Evolutionary conservation across 2,329 filamentous ascomycete genomes (phyloP).

Genomic region (Aspergillus sp.): DNA sequence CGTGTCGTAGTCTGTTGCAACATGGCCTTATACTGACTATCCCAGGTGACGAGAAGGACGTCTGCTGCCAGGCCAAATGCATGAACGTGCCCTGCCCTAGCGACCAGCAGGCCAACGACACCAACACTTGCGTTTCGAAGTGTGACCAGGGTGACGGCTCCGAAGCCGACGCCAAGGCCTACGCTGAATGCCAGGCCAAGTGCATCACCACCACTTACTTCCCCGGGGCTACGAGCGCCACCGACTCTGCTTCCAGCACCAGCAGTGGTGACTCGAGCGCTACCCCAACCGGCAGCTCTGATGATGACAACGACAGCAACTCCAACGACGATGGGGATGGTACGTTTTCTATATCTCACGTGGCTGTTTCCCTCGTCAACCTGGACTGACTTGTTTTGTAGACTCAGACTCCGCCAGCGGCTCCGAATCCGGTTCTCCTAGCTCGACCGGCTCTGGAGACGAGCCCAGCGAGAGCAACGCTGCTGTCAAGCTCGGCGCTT

Average conservation of each 20-base stretch:
- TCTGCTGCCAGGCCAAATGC: constrained; percentile 54
- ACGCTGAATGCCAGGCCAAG: constrained; percentile 48
- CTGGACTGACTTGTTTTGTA: not conserved
- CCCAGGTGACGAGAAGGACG: constrained; percentile 44
- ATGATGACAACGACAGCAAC: constrained; percentile 16
- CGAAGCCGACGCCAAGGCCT: constrained; percentile 45
- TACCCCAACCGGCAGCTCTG: constrained; percentile 22
- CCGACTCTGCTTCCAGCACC: constrained; percentile 22
- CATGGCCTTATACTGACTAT: not conserved
- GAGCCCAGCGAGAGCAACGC: constrained; percentile 28
- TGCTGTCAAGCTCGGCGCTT: constrained; percentile 34
- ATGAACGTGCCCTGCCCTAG: constrained; percentile 53
- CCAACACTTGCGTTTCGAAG: constrained; percentile 51
- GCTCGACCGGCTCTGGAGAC: constrained; percentile 12
- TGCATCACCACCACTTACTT: constrained; percentile 54
- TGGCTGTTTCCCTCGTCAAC: not conserved
- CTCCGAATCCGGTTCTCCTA: constrained; percentile 17
- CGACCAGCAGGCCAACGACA: constrained; percentile 50
- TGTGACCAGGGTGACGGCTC: constrained; percentile 56
- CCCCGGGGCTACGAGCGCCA: constrained; percentile 26
- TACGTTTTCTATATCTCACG: not conserved
- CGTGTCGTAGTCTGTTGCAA: not conserved
- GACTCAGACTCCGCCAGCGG: constrained; percentile 16
- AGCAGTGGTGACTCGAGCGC: constrained; percentile 21
- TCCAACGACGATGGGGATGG: not conserved